Conservation (phyloP, 2,329 filamentous ascomycete species). For the Alternaria novae-zelandiae region DNA sequence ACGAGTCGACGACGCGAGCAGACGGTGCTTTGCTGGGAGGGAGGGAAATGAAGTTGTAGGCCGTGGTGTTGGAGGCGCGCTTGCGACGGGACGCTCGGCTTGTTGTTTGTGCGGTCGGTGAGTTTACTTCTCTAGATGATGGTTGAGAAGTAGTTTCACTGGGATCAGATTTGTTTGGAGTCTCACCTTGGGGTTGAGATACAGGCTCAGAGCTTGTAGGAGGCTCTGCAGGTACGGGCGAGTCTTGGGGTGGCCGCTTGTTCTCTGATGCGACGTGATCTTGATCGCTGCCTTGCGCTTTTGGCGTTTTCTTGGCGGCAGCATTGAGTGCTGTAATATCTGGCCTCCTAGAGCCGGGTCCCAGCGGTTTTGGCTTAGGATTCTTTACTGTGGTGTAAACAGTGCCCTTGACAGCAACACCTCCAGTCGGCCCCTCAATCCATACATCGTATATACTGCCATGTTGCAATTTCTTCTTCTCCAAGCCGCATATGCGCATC, state of each 20-base stretch:
- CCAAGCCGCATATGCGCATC: slow-evolving; percentile 72
- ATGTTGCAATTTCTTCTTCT: slow-evolving; percentile 36
- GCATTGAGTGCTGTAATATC: not conserved
- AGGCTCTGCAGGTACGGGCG: too few species aligned
- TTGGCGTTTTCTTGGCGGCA: not conserved
- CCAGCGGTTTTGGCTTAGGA: too few species aligned
- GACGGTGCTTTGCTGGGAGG: not conserved
- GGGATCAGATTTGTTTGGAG: not conserved
- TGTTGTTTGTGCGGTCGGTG: not conserved
- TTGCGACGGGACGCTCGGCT: not conserved
- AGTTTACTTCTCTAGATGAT: not conserved
- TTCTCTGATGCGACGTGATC: too few species aligned
- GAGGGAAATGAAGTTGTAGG: slow-evolving; percentile 3
- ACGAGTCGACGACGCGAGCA: not conserved
- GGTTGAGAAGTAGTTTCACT: slow-evolving; percentile 3
- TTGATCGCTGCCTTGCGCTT: too few species aligned
- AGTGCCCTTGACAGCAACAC: slow-evolving; percentile 54
- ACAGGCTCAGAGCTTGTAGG: too few species aligned
- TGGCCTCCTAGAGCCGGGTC: not conserved
- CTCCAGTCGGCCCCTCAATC: slow-evolving; percentile 50
- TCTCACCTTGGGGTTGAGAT: slow-evolving; percentile 1
- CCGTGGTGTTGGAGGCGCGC: not conserved
- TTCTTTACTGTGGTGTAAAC: slow-evolving; percentile 20
- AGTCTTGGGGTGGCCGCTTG: too few species aligned
- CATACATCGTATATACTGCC: slow-evolving; percentile 46